phyloP scores from a whole-genome alignment of 768 basidiomycete genomes.

The Termitomyces sp. region DNA sequence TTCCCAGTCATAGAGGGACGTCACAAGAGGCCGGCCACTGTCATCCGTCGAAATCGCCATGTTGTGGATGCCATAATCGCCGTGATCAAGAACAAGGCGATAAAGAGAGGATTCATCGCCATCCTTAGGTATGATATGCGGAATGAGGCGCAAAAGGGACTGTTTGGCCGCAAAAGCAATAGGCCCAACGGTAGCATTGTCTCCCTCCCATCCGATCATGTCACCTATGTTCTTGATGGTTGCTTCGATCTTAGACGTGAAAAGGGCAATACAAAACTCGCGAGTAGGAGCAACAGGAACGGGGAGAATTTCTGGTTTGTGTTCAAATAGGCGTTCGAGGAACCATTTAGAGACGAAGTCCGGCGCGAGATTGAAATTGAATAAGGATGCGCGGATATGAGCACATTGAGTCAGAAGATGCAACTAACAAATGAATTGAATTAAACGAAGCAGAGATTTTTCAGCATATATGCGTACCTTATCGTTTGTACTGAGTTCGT shows the following conservation, averaged over 20 bases:
- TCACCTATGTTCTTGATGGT: slow-evolving; percentile 3
- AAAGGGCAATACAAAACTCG: background rate
- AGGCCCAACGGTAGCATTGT: background rate
- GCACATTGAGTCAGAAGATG: background rate
- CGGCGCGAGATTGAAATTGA: background rate
- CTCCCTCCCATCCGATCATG: background rate
- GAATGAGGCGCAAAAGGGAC: background rate
- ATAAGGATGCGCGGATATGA: background rate
- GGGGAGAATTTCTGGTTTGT: background rate
- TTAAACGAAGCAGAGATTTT: no score
- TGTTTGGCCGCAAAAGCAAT: background rate
- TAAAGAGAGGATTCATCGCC: background rate
- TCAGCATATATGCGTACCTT: background rate
- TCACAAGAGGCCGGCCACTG: no score
- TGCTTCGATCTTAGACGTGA: background rate
- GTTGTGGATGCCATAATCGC: background rate
- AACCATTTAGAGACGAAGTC: background rate
- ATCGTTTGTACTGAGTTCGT: background rate
- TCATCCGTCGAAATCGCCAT: background rate
- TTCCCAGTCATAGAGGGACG: no score
- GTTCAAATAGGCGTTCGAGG: background rate
- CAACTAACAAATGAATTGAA: no score
- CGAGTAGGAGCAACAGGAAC: background rate
- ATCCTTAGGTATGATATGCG: background rate
- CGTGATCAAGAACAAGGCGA: background rate